Percentiles rank a stretch among this genome's conserved stretches.
Conservation (phyloP, 176 grass and related monocot species). For the Urochloa ruziziensis region DNA sequence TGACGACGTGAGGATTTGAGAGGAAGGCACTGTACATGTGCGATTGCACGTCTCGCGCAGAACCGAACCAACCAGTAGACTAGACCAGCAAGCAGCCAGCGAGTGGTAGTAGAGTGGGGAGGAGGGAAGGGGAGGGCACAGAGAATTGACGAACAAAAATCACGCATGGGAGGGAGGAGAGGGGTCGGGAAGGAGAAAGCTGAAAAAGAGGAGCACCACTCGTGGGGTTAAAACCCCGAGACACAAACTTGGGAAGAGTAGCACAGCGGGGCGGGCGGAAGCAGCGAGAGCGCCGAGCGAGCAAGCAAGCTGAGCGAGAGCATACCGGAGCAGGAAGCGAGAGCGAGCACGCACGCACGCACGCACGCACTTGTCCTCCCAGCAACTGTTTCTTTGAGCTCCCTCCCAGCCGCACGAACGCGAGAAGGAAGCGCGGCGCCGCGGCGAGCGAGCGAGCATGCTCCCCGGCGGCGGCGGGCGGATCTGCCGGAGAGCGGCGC, state of each 20-base stretch:
- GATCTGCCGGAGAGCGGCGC: conserved; percentile 41
- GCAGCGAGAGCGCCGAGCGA: conserved; percentile 2
- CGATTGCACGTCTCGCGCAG: conserved; percentile 5
- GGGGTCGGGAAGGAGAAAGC: background rate
- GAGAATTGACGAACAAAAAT: conserved; percentile 33
- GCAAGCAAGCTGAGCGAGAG: background rate
- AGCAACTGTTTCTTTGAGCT: background rate
- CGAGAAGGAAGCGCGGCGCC: background rate
- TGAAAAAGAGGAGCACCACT: conserved; percentile 45
- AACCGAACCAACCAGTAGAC: too few species aligned
- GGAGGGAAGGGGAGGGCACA: background rate
- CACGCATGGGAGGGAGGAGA: background rate
- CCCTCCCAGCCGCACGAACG: background rate
- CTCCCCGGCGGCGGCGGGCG: conserved; percentile 37
- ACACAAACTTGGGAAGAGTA: conserved; percentile 33
- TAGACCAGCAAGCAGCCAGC: too few species aligned
- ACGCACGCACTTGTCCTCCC: background rate
- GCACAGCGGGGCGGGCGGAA: background rate
- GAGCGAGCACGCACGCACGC: background rate
- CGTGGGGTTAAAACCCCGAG: conserved; percentile 90
- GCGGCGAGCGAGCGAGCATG: conserved; percentile 26
- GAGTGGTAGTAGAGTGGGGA: background rate
- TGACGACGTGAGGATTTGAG: background rate
- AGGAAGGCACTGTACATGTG: background rate
- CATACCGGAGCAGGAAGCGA: background rate